A percentile compares a stretch with the other conserved stretches of the same genome.
Evolutionary conservation across 352 stramenopile genomes (phyloP).

Genomic region (Halophytophthora batemanensis): DNA sequence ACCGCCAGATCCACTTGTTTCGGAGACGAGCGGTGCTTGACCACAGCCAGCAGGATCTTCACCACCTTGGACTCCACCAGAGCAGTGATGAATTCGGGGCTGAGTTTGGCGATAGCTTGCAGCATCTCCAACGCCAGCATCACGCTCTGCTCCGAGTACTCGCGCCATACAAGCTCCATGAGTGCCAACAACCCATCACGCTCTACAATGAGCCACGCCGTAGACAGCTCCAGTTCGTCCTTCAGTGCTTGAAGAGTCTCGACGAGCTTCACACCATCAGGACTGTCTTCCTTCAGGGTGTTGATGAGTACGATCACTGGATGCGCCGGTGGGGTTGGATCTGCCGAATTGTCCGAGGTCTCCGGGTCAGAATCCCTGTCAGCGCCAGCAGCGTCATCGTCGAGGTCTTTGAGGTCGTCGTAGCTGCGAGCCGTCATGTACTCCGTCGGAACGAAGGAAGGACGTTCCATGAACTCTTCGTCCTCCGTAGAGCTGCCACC

Average conservation of each 20-base stretch:
- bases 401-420: slow-evolving; percentile 4
- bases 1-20: slow-evolving; percentile 48
- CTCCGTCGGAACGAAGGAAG: slow-evolving; percentile 21
- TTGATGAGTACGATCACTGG: slow-evolving; percentile 29
- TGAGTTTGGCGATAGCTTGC: slow-evolving; percentile 31
- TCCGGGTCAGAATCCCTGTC: not conserved
- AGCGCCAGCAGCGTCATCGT: slow-evolving; percentile 22
- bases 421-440: slow-evolving; percentile 35
- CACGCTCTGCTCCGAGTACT: slow-evolving; percentile 35
- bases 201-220: slow-evolving; percentile 30
- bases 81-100: slow-evolving; percentile 33
- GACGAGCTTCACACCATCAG: slow-evolving; percentile 25
- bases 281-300: slow-evolving; percentile 20
- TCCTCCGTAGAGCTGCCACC: slow-evolving; percentile 21
- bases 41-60: slow-evolving; percentile 39
- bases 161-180: slow-evolving; percentile 39
- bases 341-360: not conserved
- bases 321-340: slow-evolving; percentile 9
- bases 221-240: slow-evolving; percentile 24
- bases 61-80: slow-evolving; percentile 46
- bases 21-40: slow-evolving; percentile 36
- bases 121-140: slow-evolving; percentile 39
- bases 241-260: slow-evolving; percentile 35
- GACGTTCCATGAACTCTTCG: slow-evolving; percentile 21
- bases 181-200: slow-evolving; percentile 38